Conservation (phyloP, 805 yeast genomes). For the Cyberlindnera amylophila region DNA sequence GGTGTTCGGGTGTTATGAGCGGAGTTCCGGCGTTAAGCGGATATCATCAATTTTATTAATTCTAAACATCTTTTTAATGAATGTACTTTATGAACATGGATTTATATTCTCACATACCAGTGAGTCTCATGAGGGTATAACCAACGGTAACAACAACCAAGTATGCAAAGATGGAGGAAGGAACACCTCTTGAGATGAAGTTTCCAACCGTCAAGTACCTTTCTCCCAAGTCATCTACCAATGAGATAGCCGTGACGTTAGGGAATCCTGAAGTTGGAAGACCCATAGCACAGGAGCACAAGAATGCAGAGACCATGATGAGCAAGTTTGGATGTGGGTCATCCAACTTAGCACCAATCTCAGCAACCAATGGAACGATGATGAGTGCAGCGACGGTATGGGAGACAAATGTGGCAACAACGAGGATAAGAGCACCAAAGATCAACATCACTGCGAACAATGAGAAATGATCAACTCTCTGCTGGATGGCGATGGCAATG, state of each 20-base stretch:
- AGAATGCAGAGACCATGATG: slow-evolving; percentile 57
- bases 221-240: slow-evolving; percentile 88
- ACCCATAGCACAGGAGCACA: slow-evolving; percentile 97
- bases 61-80: too few relatives aligned
- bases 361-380: slow-evolving; percentile 83
- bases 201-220: slow-evolving; percentile 84
- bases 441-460: slow-evolving; percentile 69
- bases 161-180: slow-evolving; percentile 76
- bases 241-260: slow-evolving; percentile 93
- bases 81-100: too few relatives aligned
- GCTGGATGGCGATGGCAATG: slow-evolving; percentile 68
- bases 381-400: slow-evolving; percentile 97
- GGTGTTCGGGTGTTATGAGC: too few relatives aligned
- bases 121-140: slow-evolving; percentile 59
- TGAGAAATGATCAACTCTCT: slow-evolving; percentile 60
- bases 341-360: slow-evolving; percentile 71
- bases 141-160: slow-evolving; percentile 74
- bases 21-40: too few relatives aligned
- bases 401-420: slow-evolving; percentile 90
- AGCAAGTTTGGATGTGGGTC: slow-evolving; percentile 83
- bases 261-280: slow-evolving; percentile 97
- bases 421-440: slow-evolving; percentile 77
- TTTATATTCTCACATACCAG: slow-evolving; percentile 34
- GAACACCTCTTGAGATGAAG: slow-evolving; percentile 88
- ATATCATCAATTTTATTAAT: too few relatives aligned